phyloP scores from a whole-genome alignment of 352 stramenopile genomes.

The Phytophthora pseudosyringae region DNA sequence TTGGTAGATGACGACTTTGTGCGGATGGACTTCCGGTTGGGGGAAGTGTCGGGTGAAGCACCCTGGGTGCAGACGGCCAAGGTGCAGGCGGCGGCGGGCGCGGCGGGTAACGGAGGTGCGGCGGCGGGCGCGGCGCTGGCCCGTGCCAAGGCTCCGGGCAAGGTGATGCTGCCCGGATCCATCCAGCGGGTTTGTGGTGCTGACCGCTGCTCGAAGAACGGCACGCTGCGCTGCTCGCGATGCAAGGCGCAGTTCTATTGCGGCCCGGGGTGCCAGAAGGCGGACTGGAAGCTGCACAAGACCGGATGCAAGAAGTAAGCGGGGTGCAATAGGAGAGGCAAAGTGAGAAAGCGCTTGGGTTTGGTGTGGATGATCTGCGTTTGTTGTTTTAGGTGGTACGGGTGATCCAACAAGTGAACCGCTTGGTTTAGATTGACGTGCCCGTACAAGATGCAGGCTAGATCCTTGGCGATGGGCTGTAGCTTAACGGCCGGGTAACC shows the following conservation, averaged over 20 bases:
- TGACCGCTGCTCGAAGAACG: constrained; percentile 72
- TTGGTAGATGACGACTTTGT: constrained; percentile 80
- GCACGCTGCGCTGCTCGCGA: constrained; percentile 75
- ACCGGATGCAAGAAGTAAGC: constrained; percentile 54
- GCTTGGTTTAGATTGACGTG: too few relatives aligned
- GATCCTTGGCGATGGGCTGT: too few relatives aligned
- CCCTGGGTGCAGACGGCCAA: constrained; percentile 77
- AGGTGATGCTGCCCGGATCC: constrained; percentile 38
- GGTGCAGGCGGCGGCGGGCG: constrained; percentile 44
- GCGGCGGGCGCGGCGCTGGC: constrained; percentile 28
- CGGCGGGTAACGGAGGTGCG: constrained; percentile 34
- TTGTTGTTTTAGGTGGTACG: too few relatives aligned
- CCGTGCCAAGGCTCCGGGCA: constrained; percentile 36
- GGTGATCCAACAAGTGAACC: too few relatives aligned
- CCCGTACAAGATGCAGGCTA: too few relatives aligned
- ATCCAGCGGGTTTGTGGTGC: constrained; percentile 71
- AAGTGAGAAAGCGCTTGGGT: constrained; percentile 4
- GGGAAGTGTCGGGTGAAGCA: constrained; percentile 66
- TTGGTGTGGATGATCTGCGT: background rate
- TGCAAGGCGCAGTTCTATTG: constrained; percentile 90
- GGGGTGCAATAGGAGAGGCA: constrained; percentile 7
- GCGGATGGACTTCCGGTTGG: constrained; percentile 82
- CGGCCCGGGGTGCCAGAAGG: constrained; percentile 81
- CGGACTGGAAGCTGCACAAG: constrained; percentile 88
- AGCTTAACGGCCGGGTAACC: too few relatives aligned